Conservation (phyloP, 352 stramenopile genomes). For the Globisporangium paroecandrum region DNA sequence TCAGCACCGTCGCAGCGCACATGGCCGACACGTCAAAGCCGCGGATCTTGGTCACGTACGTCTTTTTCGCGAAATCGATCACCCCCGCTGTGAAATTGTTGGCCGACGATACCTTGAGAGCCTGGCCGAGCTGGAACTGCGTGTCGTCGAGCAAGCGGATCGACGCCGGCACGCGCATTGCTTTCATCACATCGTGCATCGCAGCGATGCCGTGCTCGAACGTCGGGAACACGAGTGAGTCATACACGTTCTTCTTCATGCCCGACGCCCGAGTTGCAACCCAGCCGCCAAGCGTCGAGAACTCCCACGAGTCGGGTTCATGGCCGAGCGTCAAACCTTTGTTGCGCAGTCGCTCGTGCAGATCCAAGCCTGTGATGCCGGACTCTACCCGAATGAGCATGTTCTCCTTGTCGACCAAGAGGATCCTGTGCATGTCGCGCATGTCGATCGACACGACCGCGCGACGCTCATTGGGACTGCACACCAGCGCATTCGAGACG, state of each 20-base stretch:
- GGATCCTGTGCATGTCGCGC: constrained; percentile 81
- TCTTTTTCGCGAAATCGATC: constrained; percentile 79
- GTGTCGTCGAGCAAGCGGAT: constrained; percentile 93
- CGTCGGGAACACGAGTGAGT: constrained; percentile 88
- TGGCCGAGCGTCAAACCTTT: constrained; percentile 90
- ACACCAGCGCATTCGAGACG: constrained; percentile 64
- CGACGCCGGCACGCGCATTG: constrained; percentile 76
- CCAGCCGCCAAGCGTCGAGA: constrained; percentile 91
- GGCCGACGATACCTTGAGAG: constrained; percentile 67
- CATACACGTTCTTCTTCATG: constrained; percentile 95
- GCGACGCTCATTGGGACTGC: constrained; percentile 61
- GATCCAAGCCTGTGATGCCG: constrained; percentile 87
- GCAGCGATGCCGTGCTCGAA: constrained; percentile 77
- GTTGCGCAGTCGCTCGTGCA: constrained; percentile 84
- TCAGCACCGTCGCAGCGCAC: constrained; percentile 84
- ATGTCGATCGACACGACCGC: constrained; percentile 94
- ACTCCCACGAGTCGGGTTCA: constrained; percentile 92
- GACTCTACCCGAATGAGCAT: constrained; percentile 85
- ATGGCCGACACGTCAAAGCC: constrained; percentile 72
- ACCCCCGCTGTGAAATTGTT: constrained; percentile 45
- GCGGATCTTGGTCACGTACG: constrained; percentile 74
- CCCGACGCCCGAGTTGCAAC: constrained; percentile 90
- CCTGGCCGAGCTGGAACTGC: constrained; percentile 93
- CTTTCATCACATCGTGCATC: constrained; percentile 74
- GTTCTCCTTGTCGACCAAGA: constrained; percentile 80